Conservation (phyloP, 331 rosid genomes). For the Malus hybrid region DNA sequence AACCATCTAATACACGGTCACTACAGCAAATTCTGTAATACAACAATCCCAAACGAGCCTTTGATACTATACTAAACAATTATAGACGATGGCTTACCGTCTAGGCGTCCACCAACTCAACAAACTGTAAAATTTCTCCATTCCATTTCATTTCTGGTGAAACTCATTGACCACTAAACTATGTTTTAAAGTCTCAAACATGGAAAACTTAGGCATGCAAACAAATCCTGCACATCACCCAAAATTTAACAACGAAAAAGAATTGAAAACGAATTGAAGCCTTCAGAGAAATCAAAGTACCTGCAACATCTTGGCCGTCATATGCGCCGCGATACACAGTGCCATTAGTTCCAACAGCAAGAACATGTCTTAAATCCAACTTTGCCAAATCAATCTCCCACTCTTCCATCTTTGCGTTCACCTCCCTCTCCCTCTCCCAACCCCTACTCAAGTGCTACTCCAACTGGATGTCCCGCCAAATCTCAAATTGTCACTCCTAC, state of each 20-base stretch:
- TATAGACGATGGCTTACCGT: background rate
- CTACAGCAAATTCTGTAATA: background rate
- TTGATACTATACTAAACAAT: background rate
- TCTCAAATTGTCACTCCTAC: background rate
- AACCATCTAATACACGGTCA: background rate
- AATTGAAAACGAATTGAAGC: background rate
- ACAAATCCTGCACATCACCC: background rate
- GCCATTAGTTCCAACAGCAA: slow-evolving; percentile 49
- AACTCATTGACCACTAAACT: background rate
- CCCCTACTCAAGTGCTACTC: slow-evolving; percentile 43
- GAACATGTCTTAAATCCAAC: slow-evolving; percentile 29
- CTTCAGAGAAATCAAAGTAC: slow-evolving; percentile 11
- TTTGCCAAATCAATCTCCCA: slow-evolving; percentile 52
- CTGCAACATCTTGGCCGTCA: slow-evolving; percentile 55
- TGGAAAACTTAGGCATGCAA: background rate
- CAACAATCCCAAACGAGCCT: no score
- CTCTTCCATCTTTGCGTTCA: slow-evolving; percentile 25
- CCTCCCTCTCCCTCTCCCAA: slow-evolving; percentile 31
- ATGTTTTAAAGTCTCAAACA: background rate
- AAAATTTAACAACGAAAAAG: background rate
- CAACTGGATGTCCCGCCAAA: slow-evolving; percentile 33
- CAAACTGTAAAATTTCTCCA: background rate
- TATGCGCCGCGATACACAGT: slow-evolving; percentile 43
- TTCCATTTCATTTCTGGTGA: background rate
- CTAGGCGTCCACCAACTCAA: background rate